Evolutionary conservation across 1,284 basidiomycete species (phyloP).

Genomic region (Microbotryomycetes sp.): DNA sequence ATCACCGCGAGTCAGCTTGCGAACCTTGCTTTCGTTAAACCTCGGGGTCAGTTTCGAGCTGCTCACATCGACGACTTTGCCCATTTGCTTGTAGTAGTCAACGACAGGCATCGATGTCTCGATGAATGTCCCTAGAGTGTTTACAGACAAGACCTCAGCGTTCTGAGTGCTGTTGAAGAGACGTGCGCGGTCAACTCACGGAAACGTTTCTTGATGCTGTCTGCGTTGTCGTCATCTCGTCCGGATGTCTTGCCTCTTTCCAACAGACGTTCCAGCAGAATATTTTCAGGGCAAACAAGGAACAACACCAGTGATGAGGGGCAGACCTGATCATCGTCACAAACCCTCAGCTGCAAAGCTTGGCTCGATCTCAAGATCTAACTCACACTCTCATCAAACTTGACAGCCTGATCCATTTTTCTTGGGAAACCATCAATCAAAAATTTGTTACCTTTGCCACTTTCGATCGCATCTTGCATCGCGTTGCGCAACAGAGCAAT

Average conservation of each 20-base stretch:
- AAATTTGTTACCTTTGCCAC: constrained; percentile 75
- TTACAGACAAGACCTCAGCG: background rate
- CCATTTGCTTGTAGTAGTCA: constrained; percentile 64
- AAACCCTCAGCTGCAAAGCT: background rate
- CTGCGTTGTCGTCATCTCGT: constrained; percentile 89
- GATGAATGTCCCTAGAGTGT: constrained; percentile 67
- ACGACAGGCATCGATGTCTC: constrained; percentile 96
- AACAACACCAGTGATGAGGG: constrained; percentile 73
- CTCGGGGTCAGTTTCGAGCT: no score
- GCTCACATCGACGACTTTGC: constrained; percentile 73
- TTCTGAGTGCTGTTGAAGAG: background rate
- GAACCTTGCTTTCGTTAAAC: no score
- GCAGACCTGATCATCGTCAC: constrained; percentile 70
- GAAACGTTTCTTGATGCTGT: constrained; percentile 96
- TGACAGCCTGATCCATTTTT: constrained; percentile 95
- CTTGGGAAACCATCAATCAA: constrained; percentile 96
- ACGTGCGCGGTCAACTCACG: constrained; percentile 49
- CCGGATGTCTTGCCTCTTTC: constrained; percentile 91
- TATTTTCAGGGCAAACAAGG: constrained; percentile 80
- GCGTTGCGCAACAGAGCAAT: constrained; percentile 92
- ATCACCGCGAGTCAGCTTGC: background rate
- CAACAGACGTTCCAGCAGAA: constrained; percentile 78
- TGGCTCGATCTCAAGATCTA: background rate
- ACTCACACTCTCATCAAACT: constrained; percentile 81
- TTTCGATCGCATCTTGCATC: constrained; percentile 64